These are phyloP conservation scores for Wallacemonas collosoma DNA, from an alignment of 208 protist species.

Conservation along the genomic window DNA sequence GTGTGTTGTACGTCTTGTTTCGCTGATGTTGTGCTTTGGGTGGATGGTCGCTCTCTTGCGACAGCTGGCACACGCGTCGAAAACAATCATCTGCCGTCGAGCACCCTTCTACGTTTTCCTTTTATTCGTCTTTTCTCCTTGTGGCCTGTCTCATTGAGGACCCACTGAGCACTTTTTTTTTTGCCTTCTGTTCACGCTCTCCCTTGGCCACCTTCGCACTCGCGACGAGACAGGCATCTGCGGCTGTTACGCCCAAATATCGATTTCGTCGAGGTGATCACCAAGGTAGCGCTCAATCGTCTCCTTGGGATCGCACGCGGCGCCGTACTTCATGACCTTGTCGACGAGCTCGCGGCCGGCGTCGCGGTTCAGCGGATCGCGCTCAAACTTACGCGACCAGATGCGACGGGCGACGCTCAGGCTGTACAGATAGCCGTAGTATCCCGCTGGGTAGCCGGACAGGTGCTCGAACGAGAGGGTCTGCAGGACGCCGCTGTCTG, in stretches of 20 bases:
- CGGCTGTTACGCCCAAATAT: constrained; percentile 74
- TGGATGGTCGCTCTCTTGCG: too few species aligned
- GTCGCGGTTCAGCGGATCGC: constrained; percentile 86
- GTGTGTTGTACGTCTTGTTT: too few species aligned
- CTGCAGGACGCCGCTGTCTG: constrained; percentile 61
- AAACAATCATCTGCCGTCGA: too few species aligned
- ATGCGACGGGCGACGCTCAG: constrained; percentile 86
- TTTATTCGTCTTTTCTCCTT: too few species aligned
- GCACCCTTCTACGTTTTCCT: too few species aligned
- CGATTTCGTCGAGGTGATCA: constrained; percentile 84
- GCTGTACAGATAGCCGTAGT: constrained; percentile 94
- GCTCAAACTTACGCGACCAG: constrained; percentile 90
- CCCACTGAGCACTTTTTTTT: constrained; percentile 1
- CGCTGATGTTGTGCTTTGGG: too few species aligned
- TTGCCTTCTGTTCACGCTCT: not conserved
- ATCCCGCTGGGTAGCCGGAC: constrained; percentile 88
- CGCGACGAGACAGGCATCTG: not conserved
- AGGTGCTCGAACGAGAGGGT: constrained; percentile 91
- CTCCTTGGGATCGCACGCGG: constrained; percentile 79
- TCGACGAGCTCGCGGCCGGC: constrained; percentile 78
- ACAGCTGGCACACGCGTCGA: too few species aligned
- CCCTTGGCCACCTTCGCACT: too few species aligned
- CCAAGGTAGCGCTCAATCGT: constrained; percentile 83
- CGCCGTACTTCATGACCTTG: constrained; percentile 87
- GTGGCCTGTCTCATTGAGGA: too few species aligned